Conservation (phyloP, 768 basidiomycete species). For the Amanita thiersii region DNA sequence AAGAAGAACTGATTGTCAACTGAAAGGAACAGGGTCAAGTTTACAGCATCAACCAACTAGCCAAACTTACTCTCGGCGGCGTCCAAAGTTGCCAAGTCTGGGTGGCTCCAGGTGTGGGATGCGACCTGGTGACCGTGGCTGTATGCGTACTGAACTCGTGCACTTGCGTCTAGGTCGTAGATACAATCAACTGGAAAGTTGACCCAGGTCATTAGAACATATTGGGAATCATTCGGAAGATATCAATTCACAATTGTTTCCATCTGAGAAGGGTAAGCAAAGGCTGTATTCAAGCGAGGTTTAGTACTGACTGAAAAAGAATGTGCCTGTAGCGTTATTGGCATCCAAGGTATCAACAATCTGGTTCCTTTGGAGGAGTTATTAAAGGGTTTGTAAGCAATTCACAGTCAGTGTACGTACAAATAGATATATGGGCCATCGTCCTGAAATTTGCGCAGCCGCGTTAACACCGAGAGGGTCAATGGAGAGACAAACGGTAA, state of each 20-base stretch:
- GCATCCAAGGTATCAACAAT: constrained; percentile 9
- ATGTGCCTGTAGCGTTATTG: constrained; percentile 16
- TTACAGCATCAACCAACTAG: no score
- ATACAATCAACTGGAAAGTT: constrained; percentile 18
- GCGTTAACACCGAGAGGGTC: not conserved
- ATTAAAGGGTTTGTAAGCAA: not conserved
- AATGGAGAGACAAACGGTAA: not conserved
- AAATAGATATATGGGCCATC: not conserved
- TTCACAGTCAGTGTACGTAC: not conserved
- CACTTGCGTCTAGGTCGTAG: constrained; percentile 12
- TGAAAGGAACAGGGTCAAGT: no score
- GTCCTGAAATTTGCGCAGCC: not conserved
- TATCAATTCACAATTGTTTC: constrained; percentile 12
- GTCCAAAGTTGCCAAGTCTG: constrained; percentile 15
- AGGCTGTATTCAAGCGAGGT: no score
- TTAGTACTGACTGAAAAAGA: constrained; percentile 23
- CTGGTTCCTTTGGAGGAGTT: constrained; percentile 1
- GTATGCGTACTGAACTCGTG: constrained; percentile 15
- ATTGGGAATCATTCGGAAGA: not conserved
- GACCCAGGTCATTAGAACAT: not conserved
- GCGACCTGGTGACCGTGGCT: constrained; percentile 20
- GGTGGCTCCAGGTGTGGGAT: constrained; percentile 24
- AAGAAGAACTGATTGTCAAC: no score
- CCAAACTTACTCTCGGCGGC: no score
- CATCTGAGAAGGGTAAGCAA: constrained; percentile 13